Percentiles rank a stretch among this genome's conserved stretches.
Evolutionary conservation across 768 basidiomycete species (phyloP).

Genomic region (Suillus sp.): DNA sequence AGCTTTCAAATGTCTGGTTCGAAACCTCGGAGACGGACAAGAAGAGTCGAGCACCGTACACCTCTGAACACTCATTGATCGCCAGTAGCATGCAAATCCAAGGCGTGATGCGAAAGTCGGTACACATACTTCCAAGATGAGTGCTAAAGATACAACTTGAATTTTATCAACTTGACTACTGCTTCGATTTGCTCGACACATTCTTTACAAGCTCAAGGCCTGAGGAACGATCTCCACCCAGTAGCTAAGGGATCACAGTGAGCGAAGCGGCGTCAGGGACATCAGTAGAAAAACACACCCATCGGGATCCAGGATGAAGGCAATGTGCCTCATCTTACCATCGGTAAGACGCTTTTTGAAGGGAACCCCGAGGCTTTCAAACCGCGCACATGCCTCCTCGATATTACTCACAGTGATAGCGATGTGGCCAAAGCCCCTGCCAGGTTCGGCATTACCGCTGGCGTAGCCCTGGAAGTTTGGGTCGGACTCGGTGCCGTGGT

Average conservation of each 20-base stretch:
- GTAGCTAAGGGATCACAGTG: conserved; percentile 40
- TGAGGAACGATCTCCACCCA: conserved; percentile 60
- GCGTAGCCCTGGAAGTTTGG: conserved; percentile 78
- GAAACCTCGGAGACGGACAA: background rate
- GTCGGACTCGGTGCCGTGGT: conserved; percentile 89
- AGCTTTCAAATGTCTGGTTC: background rate
- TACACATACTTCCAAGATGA: background rate
- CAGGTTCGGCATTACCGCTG: conserved; percentile 83
- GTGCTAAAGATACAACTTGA: conserved; percentile 7
- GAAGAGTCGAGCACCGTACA: background rate
- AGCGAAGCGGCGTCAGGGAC: background rate
- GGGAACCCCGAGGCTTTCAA: conserved; percentile 75
- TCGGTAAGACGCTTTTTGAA: conserved; percentile 90
- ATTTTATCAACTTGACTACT: background rate
- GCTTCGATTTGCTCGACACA: background rate
- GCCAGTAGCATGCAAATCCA: background rate
- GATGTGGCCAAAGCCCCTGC: conserved; percentile 83
- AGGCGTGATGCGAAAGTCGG: background rate
- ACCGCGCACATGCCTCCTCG: conserved; percentile 78
- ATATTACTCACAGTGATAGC: conserved; percentile 78
- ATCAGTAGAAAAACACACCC: conserved; percentile 45
- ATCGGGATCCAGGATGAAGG: conserved; percentile 85
- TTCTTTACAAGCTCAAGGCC: conserved; percentile 25
- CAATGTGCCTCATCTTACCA: conserved; percentile 83
- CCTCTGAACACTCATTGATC: background rate